Conservation (phyloP, 139 green algal species). For the Nannochloris sp. region DNA sequence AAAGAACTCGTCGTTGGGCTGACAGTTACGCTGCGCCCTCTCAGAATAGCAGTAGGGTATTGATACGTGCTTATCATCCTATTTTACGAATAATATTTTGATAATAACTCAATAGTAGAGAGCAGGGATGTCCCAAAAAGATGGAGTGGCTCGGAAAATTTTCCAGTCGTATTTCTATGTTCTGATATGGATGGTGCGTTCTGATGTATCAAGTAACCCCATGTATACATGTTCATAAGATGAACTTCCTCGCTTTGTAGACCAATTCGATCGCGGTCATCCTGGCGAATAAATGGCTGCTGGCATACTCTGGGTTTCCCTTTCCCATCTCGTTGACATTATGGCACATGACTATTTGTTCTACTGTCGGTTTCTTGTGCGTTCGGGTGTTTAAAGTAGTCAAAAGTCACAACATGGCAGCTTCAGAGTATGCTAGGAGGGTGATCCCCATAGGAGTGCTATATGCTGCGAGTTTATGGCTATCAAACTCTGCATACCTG, state of each 20-base stretch:
- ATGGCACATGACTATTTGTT: conserved; percentile 87
- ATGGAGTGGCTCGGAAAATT: conserved; percentile 4
- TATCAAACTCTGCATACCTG: conserved; percentile 92
- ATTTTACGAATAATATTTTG: too few species aligned
- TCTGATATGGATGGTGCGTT: conserved; percentile 21
- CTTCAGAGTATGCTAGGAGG: conserved; percentile 50
- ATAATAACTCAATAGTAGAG: too few species aligned
- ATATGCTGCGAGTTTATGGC: conserved; percentile 88
- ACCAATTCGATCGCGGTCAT: conserved; percentile 55
- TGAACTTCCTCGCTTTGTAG: conserved; percentile 5
- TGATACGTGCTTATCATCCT: too few species aligned
- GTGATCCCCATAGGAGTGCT: conserved; percentile 84
- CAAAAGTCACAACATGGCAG: conserved; percentile 64
- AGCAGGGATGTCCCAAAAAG: not conserved
- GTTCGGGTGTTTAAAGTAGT: conserved; percentile 50
- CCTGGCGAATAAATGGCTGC: conserved; percentile 92
- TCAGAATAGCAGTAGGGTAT: too few species aligned
- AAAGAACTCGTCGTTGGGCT: too few species aligned
- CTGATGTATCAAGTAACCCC: not conserved
- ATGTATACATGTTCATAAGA: conserved; percentile 18
- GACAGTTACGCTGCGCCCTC: too few species aligned
- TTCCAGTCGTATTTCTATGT: conserved; percentile 25
- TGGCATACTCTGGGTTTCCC: conserved; percentile 80
- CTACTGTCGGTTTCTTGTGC: conserved; percentile 48
- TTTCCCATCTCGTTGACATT: conserved; percentile 80